Conservation (phyloP, 2,329 filamentous ascomycete species). For the Colletotrichum agaves region DNA sequence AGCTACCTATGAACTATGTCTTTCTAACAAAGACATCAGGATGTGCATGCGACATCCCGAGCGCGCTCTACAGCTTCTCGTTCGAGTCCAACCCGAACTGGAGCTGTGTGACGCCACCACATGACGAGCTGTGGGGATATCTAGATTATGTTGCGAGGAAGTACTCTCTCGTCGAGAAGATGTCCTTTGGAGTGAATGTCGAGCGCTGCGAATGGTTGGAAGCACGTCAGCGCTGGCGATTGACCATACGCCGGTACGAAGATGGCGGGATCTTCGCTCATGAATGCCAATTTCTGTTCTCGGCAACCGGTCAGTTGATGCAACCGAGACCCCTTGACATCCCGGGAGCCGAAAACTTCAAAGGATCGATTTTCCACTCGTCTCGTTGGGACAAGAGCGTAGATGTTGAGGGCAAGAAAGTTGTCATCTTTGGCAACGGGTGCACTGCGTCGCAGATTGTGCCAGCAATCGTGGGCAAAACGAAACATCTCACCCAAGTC, state of each 20-base stretch:
- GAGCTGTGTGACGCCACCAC: conserved; percentile 66
- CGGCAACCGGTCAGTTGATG: conserved; percentile 48
- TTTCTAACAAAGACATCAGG: conserved; percentile 31
- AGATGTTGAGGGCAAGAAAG: conserved; percentile 58
- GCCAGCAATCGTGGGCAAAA: conserved; percentile 52
- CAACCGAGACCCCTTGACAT: conserved; percentile 53
- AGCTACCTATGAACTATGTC: too few relatives aligned
- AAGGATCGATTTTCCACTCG: conserved; percentile 64
- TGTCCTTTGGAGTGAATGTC: conserved; percentile 52
- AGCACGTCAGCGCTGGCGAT: conserved; percentile 47
- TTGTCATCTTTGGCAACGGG: conserved; percentile 66
- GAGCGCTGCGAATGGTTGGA: conserved; percentile 53
- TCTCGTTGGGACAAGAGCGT: conserved; percentile 64
- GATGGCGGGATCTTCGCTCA: conserved; percentile 44
- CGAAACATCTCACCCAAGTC: conserved; percentile 50
- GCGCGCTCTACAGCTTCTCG: conserved; percentile 69
- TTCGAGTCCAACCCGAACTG: conserved; percentile 71
- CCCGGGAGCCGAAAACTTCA: conserved; percentile 61
- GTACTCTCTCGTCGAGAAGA: conserved; percentile 52
- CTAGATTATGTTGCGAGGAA: conserved; percentile 62
- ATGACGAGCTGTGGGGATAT: conserved; percentile 67
- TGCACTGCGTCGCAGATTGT: conserved; percentile 66
- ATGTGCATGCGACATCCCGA: conserved; percentile 67
- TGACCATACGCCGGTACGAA: conserved; percentile 43
- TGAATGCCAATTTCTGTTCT: conserved; percentile 54